Percentiles rank a stretch among this genome's conserved stretches.
Conservation (phyloP, 768 basidiomycete species). For the Trametes cingulata region DNA sequence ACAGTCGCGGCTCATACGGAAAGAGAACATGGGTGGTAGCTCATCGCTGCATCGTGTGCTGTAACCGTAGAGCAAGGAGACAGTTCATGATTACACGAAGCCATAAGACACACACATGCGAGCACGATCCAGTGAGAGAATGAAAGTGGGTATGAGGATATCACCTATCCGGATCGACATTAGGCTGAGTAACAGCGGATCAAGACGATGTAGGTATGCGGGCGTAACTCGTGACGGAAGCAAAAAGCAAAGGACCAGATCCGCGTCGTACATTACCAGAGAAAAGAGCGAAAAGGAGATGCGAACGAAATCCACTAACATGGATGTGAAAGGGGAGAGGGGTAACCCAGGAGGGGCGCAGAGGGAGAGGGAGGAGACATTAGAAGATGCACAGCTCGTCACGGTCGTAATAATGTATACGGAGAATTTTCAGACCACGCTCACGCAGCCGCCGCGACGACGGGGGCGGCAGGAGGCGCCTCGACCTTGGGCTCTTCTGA, state of each 20-base stretch:
- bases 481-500: constrained; percentile 36
- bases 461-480: constrained; percentile 57
- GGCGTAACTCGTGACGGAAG: constrained; percentile 50
- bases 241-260: constrained; percentile 53
- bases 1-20: constrained; percentile 10
- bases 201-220: constrained; percentile 51
- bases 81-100: constrained; percentile 54
- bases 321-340: constrained; percentile 36
- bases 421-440: constrained; percentile 34
- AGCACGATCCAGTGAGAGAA: constrained; percentile 56
- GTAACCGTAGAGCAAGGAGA: constrained; percentile 14
- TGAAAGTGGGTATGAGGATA: constrained; percentile 42
- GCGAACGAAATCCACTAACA: constrained; percentile 29
- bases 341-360: constrained; percentile 26
- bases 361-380: constrained; percentile 27
- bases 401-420: constrained; percentile 40
- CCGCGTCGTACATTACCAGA: constrained; percentile 43
- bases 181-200: constrained; percentile 56
- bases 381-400: constrained; percentile 35
- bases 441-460: constrained; percentile 83
- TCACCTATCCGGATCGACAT: constrained; percentile 36
- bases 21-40: constrained; percentile 2
- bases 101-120: constrained; percentile 50
- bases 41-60: constrained; percentile 12
- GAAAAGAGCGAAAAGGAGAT: constrained; percentile 41